Evolutionary conservation across 768 basidiomycete genomes (phyloP), one percentile per base, ranked within the genome.

Genomic region (Amanita rubescens): DNA sequence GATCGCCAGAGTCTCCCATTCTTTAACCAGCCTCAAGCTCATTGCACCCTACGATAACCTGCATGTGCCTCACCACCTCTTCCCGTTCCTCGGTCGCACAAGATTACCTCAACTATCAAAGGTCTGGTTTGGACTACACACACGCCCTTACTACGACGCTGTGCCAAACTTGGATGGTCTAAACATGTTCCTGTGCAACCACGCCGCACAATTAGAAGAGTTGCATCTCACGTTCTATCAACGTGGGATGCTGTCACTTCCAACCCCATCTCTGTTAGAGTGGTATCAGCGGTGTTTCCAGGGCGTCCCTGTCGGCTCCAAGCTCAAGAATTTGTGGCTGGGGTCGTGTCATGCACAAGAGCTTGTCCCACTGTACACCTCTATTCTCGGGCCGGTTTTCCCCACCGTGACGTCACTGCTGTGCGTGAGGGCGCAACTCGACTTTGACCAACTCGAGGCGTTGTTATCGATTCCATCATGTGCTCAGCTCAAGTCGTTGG

Each of bases 171-270:
- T 50, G 37, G 37, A 39, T 30, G 49, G 49, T 14, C 15, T 50
- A 8, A 50, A 50, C 38, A 37, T 50, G 37, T 50, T 50, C 49
- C 37, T 50, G 20, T 35, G 35, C 15, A 50, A 39, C 22, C 49
- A 50, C 25, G 49, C 37, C 1, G 37, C 49, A 6, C 49, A 50
- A 15, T 8, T 50, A 25, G 22, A 30, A 12, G 49, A 50, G 25
- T 19, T 50, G 10, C 49, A 50, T 39, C 49, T 50, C 37, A 50
- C 49, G 49, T 50, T 50, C 27, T 37, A 37, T 25, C 49, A 50
- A 39, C 49, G 49, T 22, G 37, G 49, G 35, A 50, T 32, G 49
- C 35, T 50, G n/a, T 4, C 49, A 22, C 15, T 39, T 17, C 35
- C 49, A 27, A 15, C 34, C 7, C 37, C 38, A 1, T n/a, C 35